phyloP scores from a whole-genome alignment of 768 basidiomycete species.

The Russula sp. region DNA sequence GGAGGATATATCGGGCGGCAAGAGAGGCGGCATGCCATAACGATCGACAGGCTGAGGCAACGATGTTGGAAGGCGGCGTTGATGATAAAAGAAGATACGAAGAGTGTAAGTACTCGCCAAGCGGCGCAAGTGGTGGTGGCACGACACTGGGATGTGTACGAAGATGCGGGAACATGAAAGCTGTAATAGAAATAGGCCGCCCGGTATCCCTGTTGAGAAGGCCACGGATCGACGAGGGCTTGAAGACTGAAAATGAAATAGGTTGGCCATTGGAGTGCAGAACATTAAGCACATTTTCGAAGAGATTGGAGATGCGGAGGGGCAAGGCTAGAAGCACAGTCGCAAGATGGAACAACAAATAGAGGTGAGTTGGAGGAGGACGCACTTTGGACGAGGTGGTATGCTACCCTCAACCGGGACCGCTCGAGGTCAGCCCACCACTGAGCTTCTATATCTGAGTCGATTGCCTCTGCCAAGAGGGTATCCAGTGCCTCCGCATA shows the following conservation, averaged over 20 bases:
- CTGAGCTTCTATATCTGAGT: conserved; percentile 71
- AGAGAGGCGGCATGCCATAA: conserved; percentile 22
- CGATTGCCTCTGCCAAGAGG: conserved; percentile 62
- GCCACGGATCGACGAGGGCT: conserved; percentile 17
- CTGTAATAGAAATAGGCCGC: conserved; percentile 13
- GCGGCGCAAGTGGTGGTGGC: conserved; percentile 16
- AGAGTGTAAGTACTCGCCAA: conserved; percentile 12
- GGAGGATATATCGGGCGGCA: conserved; percentile 29
- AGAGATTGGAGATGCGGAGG: conserved; percentile 25
- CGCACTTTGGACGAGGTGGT: conserved; percentile 80
- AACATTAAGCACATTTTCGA: conserved; percentile 30
- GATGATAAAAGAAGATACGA: conserved; percentile 28
- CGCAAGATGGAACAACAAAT: background rate
- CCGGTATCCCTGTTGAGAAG: conserved; percentile 14
- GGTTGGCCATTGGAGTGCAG: conserved; percentile 10
- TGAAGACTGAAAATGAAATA: conserved; percentile 22
- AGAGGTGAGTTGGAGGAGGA: conserved; percentile 18
- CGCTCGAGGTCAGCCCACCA: conserved; percentile 81
- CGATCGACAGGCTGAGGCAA: conserved; percentile 25
- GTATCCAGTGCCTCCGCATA: conserved; percentile 65
- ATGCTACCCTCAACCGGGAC: conserved; percentile 51
- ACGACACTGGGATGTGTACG: conserved; percentile 31
- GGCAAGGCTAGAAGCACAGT: conserved; percentile 23
- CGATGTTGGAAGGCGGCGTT: conserved; percentile 19
- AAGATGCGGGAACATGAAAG: conserved; percentile 29